Evolutionary conservation across 108 stramenopile species (phyloP).

Genomic region (Bacterosira constricta): DNA sequence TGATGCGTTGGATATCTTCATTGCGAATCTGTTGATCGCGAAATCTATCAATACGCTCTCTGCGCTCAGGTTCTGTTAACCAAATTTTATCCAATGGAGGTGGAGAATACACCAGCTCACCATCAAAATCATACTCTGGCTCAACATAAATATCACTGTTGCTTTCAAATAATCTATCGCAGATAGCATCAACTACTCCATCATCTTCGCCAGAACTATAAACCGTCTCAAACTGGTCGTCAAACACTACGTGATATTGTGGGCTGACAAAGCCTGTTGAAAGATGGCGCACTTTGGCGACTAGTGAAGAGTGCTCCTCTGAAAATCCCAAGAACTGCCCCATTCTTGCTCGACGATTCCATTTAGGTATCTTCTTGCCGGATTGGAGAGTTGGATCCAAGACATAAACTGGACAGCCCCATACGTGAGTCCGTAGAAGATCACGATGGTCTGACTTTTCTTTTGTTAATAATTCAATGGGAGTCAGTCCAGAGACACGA

Average conservation of each 20-base stretch:
- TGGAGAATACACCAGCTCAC: slow-evolving; percentile 1
- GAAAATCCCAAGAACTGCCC: slow-evolving; percentile 6
- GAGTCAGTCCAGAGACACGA: neutral
- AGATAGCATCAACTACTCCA: neutral
- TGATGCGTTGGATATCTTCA: neutral
- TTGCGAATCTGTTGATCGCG: neutral
- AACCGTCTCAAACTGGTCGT: slow-evolving; percentile 28
- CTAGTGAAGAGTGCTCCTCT: slow-evolving; percentile 15
- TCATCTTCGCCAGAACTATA: neutral
- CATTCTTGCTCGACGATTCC: slow-evolving; percentile 1
- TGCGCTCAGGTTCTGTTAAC: slow-evolving; percentile 6
- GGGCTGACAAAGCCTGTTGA: slow-evolving; percentile 35
- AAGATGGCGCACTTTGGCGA: slow-evolving; percentile 16
- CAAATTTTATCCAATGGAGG: slow-evolving; percentile 20
- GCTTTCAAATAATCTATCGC: neutral
- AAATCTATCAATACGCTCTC: neutral
- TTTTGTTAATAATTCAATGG: neutral
- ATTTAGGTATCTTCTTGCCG: slow-evolving; percentile 10
- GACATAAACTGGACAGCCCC: slow-evolving; percentile 50
- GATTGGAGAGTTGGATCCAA: slow-evolving; percentile 22
- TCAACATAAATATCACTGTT: neutral
- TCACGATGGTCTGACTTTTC: neutral
- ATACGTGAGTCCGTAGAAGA: slow-evolving; percentile 11
- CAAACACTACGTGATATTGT: slow-evolving; percentile 28
- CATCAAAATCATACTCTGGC: slow-evolving; percentile 15